These are phyloP conservation scores for Akanthomyces muscarius DNA, from an alignment of 2,329 filamentous ascomycete genomes.

Conservation along the genomic window DNA sequence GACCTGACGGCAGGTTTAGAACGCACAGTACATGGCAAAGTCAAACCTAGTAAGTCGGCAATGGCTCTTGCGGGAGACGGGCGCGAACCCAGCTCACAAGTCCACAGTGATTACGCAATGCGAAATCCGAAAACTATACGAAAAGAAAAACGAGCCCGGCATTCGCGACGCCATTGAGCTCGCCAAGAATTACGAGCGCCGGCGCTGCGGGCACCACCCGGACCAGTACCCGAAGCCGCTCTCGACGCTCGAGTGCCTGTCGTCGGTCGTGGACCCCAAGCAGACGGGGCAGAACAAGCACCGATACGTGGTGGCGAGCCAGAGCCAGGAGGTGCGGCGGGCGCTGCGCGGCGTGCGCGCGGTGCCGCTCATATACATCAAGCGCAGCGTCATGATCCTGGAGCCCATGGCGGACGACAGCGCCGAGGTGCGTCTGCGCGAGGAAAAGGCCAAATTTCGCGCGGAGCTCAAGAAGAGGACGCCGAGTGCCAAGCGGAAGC, in stretches of 20 bases:
- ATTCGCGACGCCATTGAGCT: slow-evolving; percentile 61
- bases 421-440: slow-evolving; percentile 57
- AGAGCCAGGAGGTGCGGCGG: slow-evolving; percentile 61
- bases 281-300: slow-evolving; percentile 68
- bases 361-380: slow-evolving; percentile 74
- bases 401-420: slow-evolving; percentile 71
- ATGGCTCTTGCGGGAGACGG: background rate
- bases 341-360: slow-evolving; percentile 64
- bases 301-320: slow-evolving; percentile 72
- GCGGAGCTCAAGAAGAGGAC: slow-evolving; percentile 55
- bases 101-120: slow-evolving; percentile 71
- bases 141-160: slow-evolving; percentile 51
- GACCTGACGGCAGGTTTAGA: slow-evolving; percentile 73
- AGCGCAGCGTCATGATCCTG: slow-evolving; percentile 66
- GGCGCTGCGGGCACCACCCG: slow-evolving; percentile 74
- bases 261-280: slow-evolving; percentile 75
- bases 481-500: slow-evolving; percentile 50
- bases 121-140: slow-evolving; percentile 75
- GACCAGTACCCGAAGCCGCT: slow-evolving; percentile 68
- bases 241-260: slow-evolving; percentile 64
- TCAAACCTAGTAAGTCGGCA: slow-evolving; percentile 69
- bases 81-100: slow-evolving; percentile 17
- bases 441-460: slow-evolving; percentile 72
- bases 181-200: slow-evolving; percentile 71
- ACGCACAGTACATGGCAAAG: slow-evolving; percentile 78